phyloP scores from a whole-genome alignment of 345 rosid genomes.

The Syzygium aqueum region DNA sequence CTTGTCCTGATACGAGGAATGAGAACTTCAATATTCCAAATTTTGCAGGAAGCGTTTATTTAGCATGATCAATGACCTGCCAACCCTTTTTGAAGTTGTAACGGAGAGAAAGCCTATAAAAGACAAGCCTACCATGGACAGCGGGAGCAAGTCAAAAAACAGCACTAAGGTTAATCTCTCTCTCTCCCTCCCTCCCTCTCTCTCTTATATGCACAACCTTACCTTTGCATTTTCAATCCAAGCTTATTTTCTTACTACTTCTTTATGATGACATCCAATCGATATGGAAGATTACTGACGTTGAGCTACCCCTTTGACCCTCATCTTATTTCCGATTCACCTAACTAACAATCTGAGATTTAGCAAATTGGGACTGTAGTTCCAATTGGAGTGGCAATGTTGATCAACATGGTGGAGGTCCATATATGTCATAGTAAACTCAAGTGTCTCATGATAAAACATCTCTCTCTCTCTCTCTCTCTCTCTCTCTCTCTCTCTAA shows the following conservation, averaged over 20 bases:
- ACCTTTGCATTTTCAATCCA: not conserved
- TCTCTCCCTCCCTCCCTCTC: not conserved
- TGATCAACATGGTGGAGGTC: not conserved
- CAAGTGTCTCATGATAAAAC: not conserved
- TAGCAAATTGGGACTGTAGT: not conserved
- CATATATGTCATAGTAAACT: not conserved
- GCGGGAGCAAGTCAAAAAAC: slow-evolving; percentile 77
- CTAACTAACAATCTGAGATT: not conserved
- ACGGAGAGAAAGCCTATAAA: slow-evolving; percentile 76
- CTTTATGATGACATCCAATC: not conserved
- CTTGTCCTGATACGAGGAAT: not conserved
- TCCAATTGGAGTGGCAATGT: not conserved
- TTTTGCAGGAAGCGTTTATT: slow-evolving; percentile 76
- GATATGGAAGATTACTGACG: not conserved
- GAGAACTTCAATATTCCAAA: not conserved
- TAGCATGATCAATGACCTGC: slow-evolving; percentile 85
- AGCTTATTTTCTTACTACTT: not conserved
- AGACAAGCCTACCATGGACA: slow-evolving; percentile 84
- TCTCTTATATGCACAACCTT: not conserved
- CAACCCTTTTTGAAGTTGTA: slow-evolving; percentile 91
- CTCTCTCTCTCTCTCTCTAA: not conserved
- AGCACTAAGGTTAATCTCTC: slow-evolving; percentile 49
- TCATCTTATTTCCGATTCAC: not conserved
- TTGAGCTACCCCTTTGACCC: not conserved
- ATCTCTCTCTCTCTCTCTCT: not conserved